phyloP scores from a whole-genome alignment of 257 asterid genomes.

The Nicotiana obtusifolia region DNA sequence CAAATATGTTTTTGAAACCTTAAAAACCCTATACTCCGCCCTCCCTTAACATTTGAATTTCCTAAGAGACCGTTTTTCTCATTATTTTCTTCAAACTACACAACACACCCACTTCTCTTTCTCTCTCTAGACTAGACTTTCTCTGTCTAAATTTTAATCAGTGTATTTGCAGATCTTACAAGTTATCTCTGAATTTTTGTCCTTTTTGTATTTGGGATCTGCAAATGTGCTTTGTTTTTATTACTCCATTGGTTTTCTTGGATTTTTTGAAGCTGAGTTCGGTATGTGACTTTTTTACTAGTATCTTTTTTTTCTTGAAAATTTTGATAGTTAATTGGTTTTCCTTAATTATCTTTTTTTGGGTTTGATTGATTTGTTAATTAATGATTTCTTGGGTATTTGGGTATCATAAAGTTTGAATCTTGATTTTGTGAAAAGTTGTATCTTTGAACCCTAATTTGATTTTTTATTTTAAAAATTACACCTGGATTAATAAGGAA shows the following conservation, averaged over 20 bases:
- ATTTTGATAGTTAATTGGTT: neutral
- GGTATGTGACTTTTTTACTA: conserved; percentile 11
- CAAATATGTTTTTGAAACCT: neutral
- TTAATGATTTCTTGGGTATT: neutral
- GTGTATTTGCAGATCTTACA: neutral
- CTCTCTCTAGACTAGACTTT: neutral
- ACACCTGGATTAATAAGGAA: neutral
- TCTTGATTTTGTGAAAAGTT: neutral
- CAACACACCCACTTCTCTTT: neutral
- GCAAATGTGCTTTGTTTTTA: conserved; percentile 14
- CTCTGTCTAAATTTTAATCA: neutral
- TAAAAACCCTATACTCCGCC: neutral
- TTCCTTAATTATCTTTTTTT: neutral
- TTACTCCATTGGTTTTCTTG: conserved; percentile 15
- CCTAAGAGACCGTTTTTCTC: neutral
- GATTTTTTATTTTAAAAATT: neutral
- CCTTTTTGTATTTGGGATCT: conserved; percentile 15
- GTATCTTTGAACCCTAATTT: conserved; percentile 6
- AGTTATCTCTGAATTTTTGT: neutral
- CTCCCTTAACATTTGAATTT: conserved; percentile 7
- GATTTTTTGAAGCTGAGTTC: conserved; percentile 15
- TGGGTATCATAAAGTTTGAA: neutral
- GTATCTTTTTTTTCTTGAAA: too few relatives aligned
- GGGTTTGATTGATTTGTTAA: neutral
- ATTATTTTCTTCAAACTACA: conserved; percentile 1